Conservation (phyloP, 1,284 basidiomycete genomes). For the Boletus mariae region DNA sequence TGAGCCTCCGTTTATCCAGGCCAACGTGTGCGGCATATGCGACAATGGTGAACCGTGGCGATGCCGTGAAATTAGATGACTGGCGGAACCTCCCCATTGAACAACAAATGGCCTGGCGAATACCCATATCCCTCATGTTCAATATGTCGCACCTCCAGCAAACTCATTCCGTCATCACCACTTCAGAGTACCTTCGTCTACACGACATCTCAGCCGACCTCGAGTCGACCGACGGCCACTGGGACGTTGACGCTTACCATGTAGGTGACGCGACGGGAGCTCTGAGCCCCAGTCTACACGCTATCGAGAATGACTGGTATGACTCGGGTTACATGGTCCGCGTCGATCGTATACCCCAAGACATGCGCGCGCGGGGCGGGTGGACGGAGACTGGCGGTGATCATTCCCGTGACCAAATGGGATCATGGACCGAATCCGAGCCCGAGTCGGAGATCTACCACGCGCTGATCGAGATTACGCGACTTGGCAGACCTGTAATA, state of each 20-base stretch:
- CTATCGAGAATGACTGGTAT: too few species aligned
- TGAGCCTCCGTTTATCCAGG: slow-evolving; percentile 13
- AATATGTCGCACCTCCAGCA: slow-evolving; percentile 42
- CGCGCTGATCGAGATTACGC: slow-evolving; percentile 15
- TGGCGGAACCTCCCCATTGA: slow-evolving; percentile 41
- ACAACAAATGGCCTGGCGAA: slow-evolving; percentile 40
- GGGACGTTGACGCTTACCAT: too few species aligned
- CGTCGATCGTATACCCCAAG: too few species aligned
- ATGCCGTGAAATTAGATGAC: slow-evolving; percentile 35
- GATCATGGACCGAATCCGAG: neutral
- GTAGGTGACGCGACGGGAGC: too few species aligned
- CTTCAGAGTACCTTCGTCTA: slow-evolving; percentile 41
- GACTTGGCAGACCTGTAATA: slow-evolving; percentile 12
- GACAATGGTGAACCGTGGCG: slow-evolving; percentile 40
- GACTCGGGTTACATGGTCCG: too few species aligned
- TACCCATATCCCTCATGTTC: slow-evolving; percentile 42
- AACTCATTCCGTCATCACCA: slow-evolving; percentile 38
- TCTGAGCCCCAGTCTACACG: too few species aligned
- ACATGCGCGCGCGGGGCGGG: too few species aligned
- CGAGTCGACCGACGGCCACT: slow-evolving; percentile 19
- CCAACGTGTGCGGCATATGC: slow-evolving; percentile 35
- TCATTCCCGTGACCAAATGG: too few species aligned
- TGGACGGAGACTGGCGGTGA: too few species aligned
- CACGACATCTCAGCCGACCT: slow-evolving; percentile 32
- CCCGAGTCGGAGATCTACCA: slow-evolving; percentile 18